Conservation (phyloP, 2,329 filamentous ascomycete genomes). For the Rutstroemia sp. region DNA sequence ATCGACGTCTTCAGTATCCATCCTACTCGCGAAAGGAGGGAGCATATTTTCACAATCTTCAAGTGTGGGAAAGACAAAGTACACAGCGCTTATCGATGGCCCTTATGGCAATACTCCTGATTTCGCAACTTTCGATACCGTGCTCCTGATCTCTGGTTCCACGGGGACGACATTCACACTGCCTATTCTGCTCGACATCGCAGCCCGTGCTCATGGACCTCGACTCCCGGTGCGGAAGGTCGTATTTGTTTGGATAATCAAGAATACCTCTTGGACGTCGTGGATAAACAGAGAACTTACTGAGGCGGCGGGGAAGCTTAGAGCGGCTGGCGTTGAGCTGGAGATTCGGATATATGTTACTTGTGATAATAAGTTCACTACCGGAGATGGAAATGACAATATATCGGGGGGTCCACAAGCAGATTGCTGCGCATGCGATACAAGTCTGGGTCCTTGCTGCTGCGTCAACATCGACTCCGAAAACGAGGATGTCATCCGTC, state of each 20-base stretch:
- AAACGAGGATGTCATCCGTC: background rate
- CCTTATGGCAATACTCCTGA: conserved; percentile 45
- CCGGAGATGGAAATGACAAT: background rate
- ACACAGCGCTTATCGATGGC: conserved; percentile 44
- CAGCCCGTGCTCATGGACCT: conserved; percentile 13
- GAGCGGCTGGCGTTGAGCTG: conserved; percentile 41
- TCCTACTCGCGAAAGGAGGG: conserved; percentile 2
- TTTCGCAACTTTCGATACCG: conserved; percentile 51
- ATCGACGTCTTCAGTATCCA: conserved; percentile 8
- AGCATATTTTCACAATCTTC: too few relatives aligned
- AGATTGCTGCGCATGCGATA: conserved; percentile 17
- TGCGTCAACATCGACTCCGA: conserved; percentile 9
- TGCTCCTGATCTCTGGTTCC: conserved; percentile 53
- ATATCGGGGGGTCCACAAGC: background rate
- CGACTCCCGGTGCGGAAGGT: conserved; percentile 39
- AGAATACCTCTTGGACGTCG: conserved; percentile 48
- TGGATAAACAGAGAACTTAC: conserved; percentile 30
- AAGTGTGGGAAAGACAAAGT: background rate
- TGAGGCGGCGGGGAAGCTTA: conserved; percentile 32
- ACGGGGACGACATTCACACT: conserved; percentile 55
- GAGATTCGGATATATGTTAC: conserved; percentile 49
- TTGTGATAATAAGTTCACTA: conserved; percentile 20
- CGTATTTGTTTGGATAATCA: conserved; percentile 47
- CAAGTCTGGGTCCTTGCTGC: conserved; percentile 16
- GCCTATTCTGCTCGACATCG: conserved; percentile 39